A percentile compares a stretch with the other conserved stretches of the same genome.
Conservation (phyloP, 805 yeast species). For the Zygoascus flipseniorum region DNA sequence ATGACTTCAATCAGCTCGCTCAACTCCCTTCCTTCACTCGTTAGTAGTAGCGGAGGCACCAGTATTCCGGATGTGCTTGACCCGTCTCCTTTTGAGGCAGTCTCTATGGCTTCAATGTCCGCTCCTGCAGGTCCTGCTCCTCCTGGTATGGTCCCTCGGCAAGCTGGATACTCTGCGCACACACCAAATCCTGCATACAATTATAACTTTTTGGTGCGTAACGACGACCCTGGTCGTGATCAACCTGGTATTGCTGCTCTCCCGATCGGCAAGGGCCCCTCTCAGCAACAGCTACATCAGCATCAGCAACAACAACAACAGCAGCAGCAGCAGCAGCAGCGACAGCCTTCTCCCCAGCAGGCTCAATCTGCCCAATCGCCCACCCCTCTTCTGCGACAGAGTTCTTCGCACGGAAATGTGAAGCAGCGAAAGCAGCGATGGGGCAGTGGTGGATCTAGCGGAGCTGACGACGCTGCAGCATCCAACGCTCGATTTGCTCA, state of each 20-base stretch:
- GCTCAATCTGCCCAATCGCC: constrained; percentile 7
- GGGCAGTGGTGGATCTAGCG: neutral
- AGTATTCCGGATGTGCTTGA: constrained; percentile 4
- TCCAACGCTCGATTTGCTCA: constrained; percentile 20
- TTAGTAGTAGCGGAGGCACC: neutral
- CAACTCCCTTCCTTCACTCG: constrained; percentile 1
- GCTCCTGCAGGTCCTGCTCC: neutral
- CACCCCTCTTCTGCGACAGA: neutral
- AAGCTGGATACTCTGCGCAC: neutral
- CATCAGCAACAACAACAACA: constrained; percentile 7
- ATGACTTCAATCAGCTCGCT: neutral
- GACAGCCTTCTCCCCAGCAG: constrained; percentile 5
- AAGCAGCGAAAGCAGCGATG: neutral
- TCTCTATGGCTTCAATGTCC: neutral
- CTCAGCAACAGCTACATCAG: constrained; percentile 7
- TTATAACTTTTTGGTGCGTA: neutral
- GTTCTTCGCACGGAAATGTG: constrained; percentile 2
- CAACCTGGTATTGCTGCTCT: neutral
- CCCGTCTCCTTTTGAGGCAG: constrained; percentile 5
- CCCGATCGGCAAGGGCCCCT: neutral
- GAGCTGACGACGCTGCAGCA: constrained; percentile 1
- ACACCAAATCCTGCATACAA: neutral
- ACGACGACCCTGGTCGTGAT: constrained; percentile 1
- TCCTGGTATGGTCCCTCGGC: neutral
- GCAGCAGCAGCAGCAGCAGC: constrained; percentile 7